Evolutionary conservation across 2,329 filamentous ascomycete species (phyloP).

Genomic region (Myriosclerotinia scirpicola): DNA sequence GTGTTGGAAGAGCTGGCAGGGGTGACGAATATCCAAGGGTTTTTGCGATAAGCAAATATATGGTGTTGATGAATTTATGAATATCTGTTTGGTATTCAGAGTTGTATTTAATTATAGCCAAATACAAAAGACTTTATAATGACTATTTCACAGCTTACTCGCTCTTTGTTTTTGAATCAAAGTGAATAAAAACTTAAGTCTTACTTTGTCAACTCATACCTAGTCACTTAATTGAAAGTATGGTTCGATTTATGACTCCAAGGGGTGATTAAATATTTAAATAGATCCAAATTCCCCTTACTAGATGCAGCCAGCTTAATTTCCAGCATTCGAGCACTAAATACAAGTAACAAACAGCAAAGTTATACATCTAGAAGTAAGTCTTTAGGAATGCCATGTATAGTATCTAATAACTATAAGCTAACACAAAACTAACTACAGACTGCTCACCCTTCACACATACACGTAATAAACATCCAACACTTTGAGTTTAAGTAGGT

Average conservation of each 20-base stretch:
- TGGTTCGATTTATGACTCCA: no score
- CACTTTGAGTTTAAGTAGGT: background rate
- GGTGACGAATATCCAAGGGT: background rate
- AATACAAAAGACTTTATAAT: background rate
- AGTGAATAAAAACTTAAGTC: no score
- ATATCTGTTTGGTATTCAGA: background rate
- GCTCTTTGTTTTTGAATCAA: background rate
- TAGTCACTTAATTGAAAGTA: no score
- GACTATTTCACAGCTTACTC: background rate
- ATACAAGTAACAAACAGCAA: background rate
- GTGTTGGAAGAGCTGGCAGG: background rate
- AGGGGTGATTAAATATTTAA: no score
- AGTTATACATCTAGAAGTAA: no score
- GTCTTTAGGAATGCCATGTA: background rate
- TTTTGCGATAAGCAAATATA: background rate
- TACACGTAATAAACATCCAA: no score
- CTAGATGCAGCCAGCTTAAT: background rate
- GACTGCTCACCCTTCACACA: background rate
- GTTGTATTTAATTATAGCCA: background rate
- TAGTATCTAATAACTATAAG: background rate
- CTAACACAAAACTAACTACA: background rate
- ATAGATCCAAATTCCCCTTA: background rate
- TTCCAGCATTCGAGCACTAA: fast-evolving
- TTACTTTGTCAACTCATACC: no score
- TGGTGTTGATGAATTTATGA: background rate